These are phyloP conservation scores for Fusarium sp. DNA, from an alignment of 2,329 filamentous ascomycete species.

Conservation along the genomic window DNA sequence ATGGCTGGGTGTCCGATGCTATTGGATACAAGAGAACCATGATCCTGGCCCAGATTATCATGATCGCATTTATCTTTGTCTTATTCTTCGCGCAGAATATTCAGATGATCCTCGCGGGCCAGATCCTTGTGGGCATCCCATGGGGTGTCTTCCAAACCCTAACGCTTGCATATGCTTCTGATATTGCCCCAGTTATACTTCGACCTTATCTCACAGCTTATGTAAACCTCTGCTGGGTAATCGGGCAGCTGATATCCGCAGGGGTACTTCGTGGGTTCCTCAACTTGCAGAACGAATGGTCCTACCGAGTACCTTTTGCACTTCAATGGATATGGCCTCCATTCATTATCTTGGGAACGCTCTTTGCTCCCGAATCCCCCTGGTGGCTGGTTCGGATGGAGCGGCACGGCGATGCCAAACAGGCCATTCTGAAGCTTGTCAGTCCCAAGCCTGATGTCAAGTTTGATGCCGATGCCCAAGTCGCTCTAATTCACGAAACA, in stretches of 20 bases:
- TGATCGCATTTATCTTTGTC: constrained; percentile 70
- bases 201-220: constrained; percentile 65
- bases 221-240: constrained; percentile 65
- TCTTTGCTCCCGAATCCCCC: constrained; percentile 64
- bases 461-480: constrained; percentile 45
- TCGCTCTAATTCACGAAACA: constrained; percentile 52
- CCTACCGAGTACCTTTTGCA: constrained; percentile 64
- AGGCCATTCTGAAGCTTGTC: constrained; percentile 46
- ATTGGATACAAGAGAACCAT: constrained; percentile 74
- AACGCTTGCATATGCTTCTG: constrained; percentile 73
- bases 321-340: constrained; percentile 65
- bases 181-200: constrained; percentile 74
- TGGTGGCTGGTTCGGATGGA: constrained; percentile 62
- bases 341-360: constrained; percentile 59
- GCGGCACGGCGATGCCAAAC: constrained; percentile 36
- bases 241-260: constrained; percentile 62
- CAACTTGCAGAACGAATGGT: constrained; percentile 58
- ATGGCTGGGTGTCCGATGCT: constrained; percentile 73
- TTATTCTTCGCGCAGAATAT: constrained; percentile 72
- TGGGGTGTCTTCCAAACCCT: constrained; percentile 69
- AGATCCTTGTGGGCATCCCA: constrained; percentile 71
- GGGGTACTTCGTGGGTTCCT: constrained; percentile 61
- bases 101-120: constrained; percentile 66
- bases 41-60: constrained; percentile 64
- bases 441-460: constrained; percentile 33